phyloP scores from a whole-genome alignment of 1,284 basidiomycete species.

The Ustilago curta region DNA sequence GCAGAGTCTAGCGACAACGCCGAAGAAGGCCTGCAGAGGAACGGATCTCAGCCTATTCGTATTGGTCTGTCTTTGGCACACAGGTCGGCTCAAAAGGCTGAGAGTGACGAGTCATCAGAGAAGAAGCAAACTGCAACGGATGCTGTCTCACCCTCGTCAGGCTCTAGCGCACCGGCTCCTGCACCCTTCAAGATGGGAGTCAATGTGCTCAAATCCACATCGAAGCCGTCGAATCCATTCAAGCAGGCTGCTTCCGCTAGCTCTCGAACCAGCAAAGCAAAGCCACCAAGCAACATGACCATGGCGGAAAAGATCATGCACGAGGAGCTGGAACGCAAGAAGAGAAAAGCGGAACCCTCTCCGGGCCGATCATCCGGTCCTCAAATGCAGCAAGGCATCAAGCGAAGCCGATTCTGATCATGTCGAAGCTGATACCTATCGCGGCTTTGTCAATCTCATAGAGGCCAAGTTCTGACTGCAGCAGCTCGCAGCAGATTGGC shows the following conservation, averaged over 20 bases:
- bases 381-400: slow-evolving; percentile 53
- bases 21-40: slow-evolving; percentile 40
- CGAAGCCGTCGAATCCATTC: slow-evolving; percentile 40
- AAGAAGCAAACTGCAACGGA: neutral
- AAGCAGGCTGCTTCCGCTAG: slow-evolving; percentile 16
- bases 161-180: neutral
- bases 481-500: too few species aligned
- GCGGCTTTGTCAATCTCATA: neutral
- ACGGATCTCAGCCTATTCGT: slow-evolving; percentile 44
- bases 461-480: neutral
- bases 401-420: slow-evolving; percentile 57
- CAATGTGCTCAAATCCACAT: slow-evolving; percentile 50
- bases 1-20: slow-evolving; percentile 11
- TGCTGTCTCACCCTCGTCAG: neutral
- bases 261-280: slow-evolving; percentile 16
- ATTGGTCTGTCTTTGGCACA: slow-evolving; percentile 37
- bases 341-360: slow-evolving; percentile 25
- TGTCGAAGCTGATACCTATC: neutral
- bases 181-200: slow-evolving; percentile 42
- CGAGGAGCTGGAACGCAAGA: slow-evolving; percentile 58
- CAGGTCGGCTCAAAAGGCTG: neutral
- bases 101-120: neutral
- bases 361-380: slow-evolving; percentile 36
- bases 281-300: slow-evolving; percentile 50
- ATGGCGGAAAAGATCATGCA: slow-evolving; percentile 66